phyloP scores from a whole-genome alignment of 1,284 basidiomycete species.

The Bondarzewia mesenterica region DNA sequence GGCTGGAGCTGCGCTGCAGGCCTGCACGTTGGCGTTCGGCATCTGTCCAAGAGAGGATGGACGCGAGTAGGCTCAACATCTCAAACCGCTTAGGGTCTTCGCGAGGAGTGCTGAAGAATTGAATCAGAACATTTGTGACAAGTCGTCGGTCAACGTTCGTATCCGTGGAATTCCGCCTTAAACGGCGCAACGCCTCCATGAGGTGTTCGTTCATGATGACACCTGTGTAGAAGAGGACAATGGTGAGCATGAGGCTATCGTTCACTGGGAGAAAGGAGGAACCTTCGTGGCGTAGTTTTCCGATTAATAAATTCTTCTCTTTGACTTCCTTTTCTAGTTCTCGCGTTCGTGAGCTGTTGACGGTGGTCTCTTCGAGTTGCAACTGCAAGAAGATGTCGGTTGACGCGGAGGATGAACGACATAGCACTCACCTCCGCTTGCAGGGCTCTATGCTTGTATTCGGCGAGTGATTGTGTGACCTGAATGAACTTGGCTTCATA shows the following conservation, averaged over 20 bases:
- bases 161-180: constrained; percentile 80
- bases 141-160: constrained; percentile 90
- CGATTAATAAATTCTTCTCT: constrained; percentile 88
- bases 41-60: constrained; percentile 88
- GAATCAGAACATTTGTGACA: constrained; percentile 92
- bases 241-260: constrained; percentile 2
- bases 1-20: constrained; percentile 49
- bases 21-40: constrained; percentile 88
- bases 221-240: constrained; percentile 36
- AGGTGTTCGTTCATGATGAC: constrained; percentile 97
- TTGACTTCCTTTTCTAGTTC: constrained; percentile 86
- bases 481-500: constrained; percentile 69
- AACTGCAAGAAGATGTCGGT: constrained; percentile 30
- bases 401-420: background rate
- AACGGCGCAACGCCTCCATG: constrained; percentile 90
- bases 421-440: constrained; percentile 65
- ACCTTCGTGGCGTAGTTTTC: constrained; percentile 94
- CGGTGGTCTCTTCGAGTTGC: constrained; percentile 66
- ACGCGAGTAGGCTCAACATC: constrained; percentile 85
- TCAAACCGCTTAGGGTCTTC: constrained; percentile 94
- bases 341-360: constrained; percentile 56
- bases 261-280: constrained; percentile 15
- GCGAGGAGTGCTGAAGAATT: constrained; percentile 86
- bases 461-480: constrained; percentile 68
- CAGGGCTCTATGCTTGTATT: constrained; percentile 80